Evolutionary conservation across 73 alveolate genomes (phyloP).

Genomic region (Paramecium primaurelia): DNA sequence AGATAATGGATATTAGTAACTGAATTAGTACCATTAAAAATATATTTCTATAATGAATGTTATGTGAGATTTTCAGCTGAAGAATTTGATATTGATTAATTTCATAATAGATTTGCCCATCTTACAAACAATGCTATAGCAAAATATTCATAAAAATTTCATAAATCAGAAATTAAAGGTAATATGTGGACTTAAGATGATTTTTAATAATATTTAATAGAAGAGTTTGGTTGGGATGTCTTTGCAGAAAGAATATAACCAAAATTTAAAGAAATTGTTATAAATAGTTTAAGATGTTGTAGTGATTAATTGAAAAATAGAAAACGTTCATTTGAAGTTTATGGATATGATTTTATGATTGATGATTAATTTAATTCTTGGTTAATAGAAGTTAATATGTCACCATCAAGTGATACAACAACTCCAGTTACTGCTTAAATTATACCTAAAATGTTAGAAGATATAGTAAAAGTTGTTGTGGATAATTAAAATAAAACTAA

Average conservation of each 20-base stretch:
- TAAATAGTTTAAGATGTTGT: conserved; percentile 57
- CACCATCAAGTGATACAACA: conserved; percentile 37
- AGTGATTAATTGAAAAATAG: conserved; percentile 53
- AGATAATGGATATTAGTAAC: conserved; percentile 88
- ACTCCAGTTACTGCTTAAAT: conserved; percentile 22
- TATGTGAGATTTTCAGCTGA: conserved; percentile 82
- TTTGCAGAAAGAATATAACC: conserved; percentile 60
- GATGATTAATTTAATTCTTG: conserved; percentile 60
- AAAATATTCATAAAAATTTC: conserved; percentile 67
- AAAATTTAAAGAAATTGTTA: conserved; percentile 60
- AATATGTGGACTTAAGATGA: conserved; percentile 92
- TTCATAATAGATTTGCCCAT: conserved; percentile 79
- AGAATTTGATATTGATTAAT: conserved; percentile 72
- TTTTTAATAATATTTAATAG: conserved; percentile 74
- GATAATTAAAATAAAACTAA: background rate
- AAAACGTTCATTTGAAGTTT: conserved; percentile 60
- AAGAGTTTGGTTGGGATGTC: conserved; percentile 60
- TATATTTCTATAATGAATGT: conserved; percentile 84
- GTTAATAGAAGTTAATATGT: conserved; percentile 62
- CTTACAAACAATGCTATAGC: conserved; percentile 82
- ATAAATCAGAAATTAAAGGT: conserved; percentile 81
- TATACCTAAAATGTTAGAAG: conserved; percentile 57
- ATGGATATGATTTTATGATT: conserved; percentile 65
- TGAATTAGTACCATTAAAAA: conserved; percentile 84
- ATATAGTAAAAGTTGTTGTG: background rate